A percentile compares a stretch with the other conserved stretches of the same genome.
Conservation (phyloP, 2,329 filamentous ascomycete species). For the Cordyceps fumosorosea region DNA sequence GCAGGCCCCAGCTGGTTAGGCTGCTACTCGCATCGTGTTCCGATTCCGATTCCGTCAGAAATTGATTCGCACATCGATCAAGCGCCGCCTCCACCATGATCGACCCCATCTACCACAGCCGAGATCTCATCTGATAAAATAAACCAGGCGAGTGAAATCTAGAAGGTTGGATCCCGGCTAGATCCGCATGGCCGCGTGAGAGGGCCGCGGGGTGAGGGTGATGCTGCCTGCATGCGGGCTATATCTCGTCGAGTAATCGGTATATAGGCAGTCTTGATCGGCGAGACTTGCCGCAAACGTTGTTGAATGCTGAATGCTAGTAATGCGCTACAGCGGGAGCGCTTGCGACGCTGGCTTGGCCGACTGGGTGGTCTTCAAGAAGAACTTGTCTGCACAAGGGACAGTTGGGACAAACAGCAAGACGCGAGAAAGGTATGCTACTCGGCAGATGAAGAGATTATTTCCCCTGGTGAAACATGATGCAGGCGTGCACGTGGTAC, state of each 20-base stretch:
- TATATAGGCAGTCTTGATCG: background rate
- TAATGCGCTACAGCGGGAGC: too few species aligned
- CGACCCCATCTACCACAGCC: background rate
- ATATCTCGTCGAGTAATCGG: background rate
- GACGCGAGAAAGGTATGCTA: too few species aligned
- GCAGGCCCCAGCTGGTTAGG: background rate
- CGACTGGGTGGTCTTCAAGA: too few species aligned
- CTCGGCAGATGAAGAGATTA: too few species aligned
- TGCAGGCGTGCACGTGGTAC: background rate
- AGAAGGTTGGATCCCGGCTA: background rate
- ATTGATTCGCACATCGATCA: background rate
- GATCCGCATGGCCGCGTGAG: background rate
- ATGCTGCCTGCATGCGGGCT: background rate
- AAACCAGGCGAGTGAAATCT: background rate
- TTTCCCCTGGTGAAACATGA: background rate
- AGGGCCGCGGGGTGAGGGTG: too few species aligned
- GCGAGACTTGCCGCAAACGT: background rate
- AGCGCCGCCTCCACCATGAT: background rate
- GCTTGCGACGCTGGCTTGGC: too few species aligned
- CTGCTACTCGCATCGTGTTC: background rate
- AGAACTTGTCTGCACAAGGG: too few species aligned
- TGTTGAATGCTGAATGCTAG: background rate
- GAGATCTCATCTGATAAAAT: constrained; percentile 17
- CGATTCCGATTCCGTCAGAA: constrained; percentile 4
- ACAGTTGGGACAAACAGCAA: too few species aligned